A percentile compares a stretch with the other conserved stretches of the same genome.
phyloP scores from a whole-genome alignment of 176 grass and related monocot species.

The Carex scoparia region DNA sequence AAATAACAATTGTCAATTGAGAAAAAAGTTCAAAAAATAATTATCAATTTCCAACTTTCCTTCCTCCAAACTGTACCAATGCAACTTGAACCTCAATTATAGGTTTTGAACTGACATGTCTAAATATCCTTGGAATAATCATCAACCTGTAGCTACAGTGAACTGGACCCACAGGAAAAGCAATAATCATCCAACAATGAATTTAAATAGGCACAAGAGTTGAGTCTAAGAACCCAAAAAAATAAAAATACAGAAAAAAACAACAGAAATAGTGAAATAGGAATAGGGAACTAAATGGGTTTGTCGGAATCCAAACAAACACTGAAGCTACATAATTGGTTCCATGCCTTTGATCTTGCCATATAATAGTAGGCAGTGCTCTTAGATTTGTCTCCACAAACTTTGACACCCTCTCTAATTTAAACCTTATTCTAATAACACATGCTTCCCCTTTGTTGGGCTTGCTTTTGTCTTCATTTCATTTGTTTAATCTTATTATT shows the following conservation, averaged over 20 bases:
- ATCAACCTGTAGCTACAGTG: background rate
- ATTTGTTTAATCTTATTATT: background rate
- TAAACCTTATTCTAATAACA: slow-evolving; percentile 12
- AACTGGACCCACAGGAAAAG: background rate
- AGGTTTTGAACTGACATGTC: background rate
- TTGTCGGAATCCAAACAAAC: slow-evolving; percentile 21
- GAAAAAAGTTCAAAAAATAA: background rate
- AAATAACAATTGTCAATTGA: background rate
- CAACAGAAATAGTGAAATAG: background rate
- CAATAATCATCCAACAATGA: slow-evolving; percentile 3
- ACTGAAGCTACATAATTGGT: background rate
- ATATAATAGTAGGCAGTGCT: slow-evolving; percentile 14
- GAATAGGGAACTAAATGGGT: slow-evolving; percentile 15
- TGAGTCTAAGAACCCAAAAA: background rate
- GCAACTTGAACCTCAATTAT: background rate
- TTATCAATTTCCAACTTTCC: background rate
- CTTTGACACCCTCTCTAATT: background rate
- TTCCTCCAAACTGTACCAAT: background rate
- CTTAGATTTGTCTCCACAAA: slow-evolving; percentile 14
- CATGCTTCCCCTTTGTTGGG: slow-evolving; percentile 9
- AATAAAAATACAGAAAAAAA: background rate
- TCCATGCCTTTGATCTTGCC: background rate
- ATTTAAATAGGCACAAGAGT: background rate
- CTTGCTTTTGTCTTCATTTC: slow-evolving; percentile 6
- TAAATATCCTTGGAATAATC: background rate